Conservation (phyloP, 208 protist genomes). For the Herpetomonas samuelpessoai region DNA sequence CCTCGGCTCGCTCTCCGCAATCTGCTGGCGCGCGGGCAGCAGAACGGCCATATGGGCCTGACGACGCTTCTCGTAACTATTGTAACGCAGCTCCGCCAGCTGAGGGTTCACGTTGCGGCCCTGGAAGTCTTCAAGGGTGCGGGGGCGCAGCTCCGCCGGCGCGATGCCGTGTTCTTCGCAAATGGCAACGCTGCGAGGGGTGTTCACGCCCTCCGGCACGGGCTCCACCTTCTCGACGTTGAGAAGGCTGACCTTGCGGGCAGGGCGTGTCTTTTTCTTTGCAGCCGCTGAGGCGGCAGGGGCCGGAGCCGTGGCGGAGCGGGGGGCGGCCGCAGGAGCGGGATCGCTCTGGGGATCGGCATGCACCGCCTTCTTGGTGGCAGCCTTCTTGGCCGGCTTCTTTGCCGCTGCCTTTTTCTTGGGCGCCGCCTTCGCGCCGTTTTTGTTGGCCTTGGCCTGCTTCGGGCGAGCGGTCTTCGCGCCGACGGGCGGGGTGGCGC, state of each 20-base stretch:
- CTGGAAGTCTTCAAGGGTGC: constrained; percentile 47
- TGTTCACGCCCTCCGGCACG: constrained; percentile 64
- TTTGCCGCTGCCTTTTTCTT: neutral
- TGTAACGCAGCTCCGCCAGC: constrained; percentile 47
- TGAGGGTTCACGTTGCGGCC: constrained; percentile 30
- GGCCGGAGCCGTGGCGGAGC: neutral
- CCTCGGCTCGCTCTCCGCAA: no score
- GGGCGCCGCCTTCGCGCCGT: neutral
- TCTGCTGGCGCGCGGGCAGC: constrained; percentile 16
- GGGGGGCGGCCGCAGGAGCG: constrained; percentile 3
- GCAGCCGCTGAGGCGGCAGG: constrained; percentile 3
- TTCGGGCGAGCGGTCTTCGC: constrained; percentile 5
- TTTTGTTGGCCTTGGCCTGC: neutral
- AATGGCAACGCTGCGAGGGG: constrained; percentile 52
- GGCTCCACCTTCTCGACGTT: constrained; percentile 47
- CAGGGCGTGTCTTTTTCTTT: constrained; percentile 18
- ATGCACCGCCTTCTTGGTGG: neutral
- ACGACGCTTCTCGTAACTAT: constrained; percentile 69
- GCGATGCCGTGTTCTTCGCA: constrained; percentile 60
- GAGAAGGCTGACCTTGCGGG: constrained; percentile 27
- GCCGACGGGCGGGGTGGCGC: neutral
- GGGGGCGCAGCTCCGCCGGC: constrained; percentile 41
- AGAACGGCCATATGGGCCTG: constrained; percentile 51
- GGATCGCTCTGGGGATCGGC: constrained; percentile 3
- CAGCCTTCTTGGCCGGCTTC: neutral